Percentiles rank a stretch among this genome's conserved stretches.
phyloP scores from a whole-genome alignment of 345 rosid genomes.

The Arabidopsis thaliana region DNA sequence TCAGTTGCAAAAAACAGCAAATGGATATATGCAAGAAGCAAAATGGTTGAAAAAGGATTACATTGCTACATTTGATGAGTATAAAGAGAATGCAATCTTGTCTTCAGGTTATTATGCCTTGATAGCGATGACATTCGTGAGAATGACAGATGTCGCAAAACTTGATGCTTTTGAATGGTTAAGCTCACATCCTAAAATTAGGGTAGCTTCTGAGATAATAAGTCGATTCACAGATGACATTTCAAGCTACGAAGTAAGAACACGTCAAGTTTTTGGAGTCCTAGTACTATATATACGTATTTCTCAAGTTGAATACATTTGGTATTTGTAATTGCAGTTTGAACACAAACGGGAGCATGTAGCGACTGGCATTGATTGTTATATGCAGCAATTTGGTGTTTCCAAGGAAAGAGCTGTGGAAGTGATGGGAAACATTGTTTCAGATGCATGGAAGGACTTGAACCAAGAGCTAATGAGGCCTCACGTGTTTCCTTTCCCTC shows the following conservation, averaged over 20 bases:
- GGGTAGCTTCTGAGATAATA: conserved; percentile 25
- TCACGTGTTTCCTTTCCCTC: conserved; percentile 1
- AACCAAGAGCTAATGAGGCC: conserved; percentile 41
- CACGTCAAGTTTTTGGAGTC: background rate
- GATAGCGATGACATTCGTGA: conserved; percentile 1
- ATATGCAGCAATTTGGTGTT: conserved; percentile 38
- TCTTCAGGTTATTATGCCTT: background rate
- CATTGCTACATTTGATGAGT: conserved; percentile 38
- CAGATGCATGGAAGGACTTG: conserved; percentile 40
- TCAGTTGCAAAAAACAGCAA: conserved; percentile 14
- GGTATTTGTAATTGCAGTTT: conserved; percentile 4
- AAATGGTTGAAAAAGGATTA: conserved; percentile 31
- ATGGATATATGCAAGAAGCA: conserved; percentile 36
- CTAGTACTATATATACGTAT: background rate
- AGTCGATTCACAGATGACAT: conserved; percentile 27
- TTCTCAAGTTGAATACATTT: background rate
- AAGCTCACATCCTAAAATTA: conserved; percentile 33
- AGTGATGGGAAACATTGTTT: background rate
- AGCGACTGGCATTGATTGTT: conserved; percentile 36
- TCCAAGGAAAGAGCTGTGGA: conserved; percentile 25
- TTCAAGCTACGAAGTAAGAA: conserved; percentile 30
- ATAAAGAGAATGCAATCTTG: conserved; percentile 15
- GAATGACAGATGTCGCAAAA: conserved; percentile 33
- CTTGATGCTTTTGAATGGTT: conserved; percentile 35
- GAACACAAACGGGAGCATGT: conserved; percentile 36